Evolutionary conservation across 176 grass and related monocot genomes (phyloP), one percentile per base, ranked within the genome.

Genomic region (Avena insularis): DNA sequence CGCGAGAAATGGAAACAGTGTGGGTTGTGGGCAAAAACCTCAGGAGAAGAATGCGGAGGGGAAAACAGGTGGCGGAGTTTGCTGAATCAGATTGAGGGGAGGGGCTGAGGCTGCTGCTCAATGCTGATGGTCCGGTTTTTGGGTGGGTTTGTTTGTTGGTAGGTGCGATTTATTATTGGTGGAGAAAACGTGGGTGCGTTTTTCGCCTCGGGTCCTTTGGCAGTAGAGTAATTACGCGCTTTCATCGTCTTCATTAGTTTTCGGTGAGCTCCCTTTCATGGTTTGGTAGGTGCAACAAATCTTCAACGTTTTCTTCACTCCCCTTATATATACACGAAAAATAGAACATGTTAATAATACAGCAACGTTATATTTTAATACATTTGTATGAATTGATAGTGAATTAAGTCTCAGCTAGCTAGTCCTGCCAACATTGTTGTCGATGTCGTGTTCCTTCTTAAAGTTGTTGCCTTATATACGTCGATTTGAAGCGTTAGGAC

Each of bases 141-240:
- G 3, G 81, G 87, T 71, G 43, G 82, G 2, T 46, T 46, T 71
- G 2, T 46, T 46, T 71, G 79, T 43, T 75, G 3, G 85, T 75
- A 35, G 60, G 60, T 85, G 54, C 45, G 47, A 88, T 88, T 91
- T 82, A 91, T 91, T 82, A 91, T 71, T 80, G 81, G 75, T 80
- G 59, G n/a, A 12, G 19, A 68, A 71, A 75, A 87, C 58, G 80
- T 48, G 85, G 81, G 76, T 19, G 68, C 43, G 50, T 59, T 88
- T 80, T 45, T 13, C 64, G 16, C 17, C 23, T 7, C 6, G 12
- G 69, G 59, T 45, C 77, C 90, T 7, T 58, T 10, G 21, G 9
- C 6, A n/a, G 10, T n/a, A 19, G 15, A 6, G 49, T 63, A 77
- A 54, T 80, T 61, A 4, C 1, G 36, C 9, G 20, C 1, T 6